phyloP scores from a whole-genome alignment of 352 stramenopile species.

The Phytophthora cactorum region DNA sequence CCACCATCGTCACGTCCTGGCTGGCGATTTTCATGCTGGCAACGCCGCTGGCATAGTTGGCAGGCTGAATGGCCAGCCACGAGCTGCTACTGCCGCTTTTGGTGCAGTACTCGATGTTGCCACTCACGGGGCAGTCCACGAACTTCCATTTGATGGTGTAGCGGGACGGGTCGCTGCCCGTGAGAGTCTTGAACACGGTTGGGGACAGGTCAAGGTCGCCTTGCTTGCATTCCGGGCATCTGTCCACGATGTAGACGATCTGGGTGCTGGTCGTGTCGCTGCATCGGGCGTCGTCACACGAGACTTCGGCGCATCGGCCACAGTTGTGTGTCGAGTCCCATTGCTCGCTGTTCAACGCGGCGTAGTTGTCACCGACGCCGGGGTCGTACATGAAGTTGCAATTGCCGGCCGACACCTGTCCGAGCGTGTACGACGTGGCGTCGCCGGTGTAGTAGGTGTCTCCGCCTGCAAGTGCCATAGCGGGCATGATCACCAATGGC shows the following conservation, averaged over 20 bases:
- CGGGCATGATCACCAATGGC: slow-evolving; percentile 9
- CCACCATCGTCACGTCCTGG: slow-evolving; percentile 69
- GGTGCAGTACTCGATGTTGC: slow-evolving; percentile 58
- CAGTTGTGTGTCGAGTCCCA: slow-evolving; percentile 66
- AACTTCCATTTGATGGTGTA: slow-evolving; percentile 61
- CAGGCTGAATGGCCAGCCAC: slow-evolving; percentile 54
- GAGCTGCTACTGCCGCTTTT: slow-evolving; percentile 55
- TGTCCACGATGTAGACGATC: slow-evolving; percentile 69
- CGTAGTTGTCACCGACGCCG: slow-evolving; percentile 51
- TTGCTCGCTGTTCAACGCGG: slow-evolving; percentile 67
- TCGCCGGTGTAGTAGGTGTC: slow-evolving; percentile 51
- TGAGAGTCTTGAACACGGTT: slow-evolving; percentile 52
- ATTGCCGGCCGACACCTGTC: slow-evolving; percentile 49
- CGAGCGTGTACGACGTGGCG: slow-evolving; percentile 62
- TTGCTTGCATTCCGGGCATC: slow-evolving; percentile 67
- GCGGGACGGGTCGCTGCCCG: slow-evolving; percentile 42
- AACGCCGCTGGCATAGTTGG: slow-evolving; percentile 47
- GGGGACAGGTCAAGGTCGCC: slow-evolving; percentile 66
- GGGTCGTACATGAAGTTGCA: slow-evolving; percentile 78
- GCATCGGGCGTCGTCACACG: slow-evolving; percentile 58
- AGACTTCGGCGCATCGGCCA: slow-evolving; percentile 72
- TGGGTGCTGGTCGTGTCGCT: slow-evolving; percentile 43
- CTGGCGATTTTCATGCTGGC: slow-evolving; percentile 47
- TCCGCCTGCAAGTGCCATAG: slow-evolving; percentile 14
- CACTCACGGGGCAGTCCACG: slow-evolving; percentile 49